These are phyloP conservation scores for Exophiala sideris DNA, from an alignment of 2,329 filamentous ascomycete genomes.

Conservation along the genomic window DNA sequence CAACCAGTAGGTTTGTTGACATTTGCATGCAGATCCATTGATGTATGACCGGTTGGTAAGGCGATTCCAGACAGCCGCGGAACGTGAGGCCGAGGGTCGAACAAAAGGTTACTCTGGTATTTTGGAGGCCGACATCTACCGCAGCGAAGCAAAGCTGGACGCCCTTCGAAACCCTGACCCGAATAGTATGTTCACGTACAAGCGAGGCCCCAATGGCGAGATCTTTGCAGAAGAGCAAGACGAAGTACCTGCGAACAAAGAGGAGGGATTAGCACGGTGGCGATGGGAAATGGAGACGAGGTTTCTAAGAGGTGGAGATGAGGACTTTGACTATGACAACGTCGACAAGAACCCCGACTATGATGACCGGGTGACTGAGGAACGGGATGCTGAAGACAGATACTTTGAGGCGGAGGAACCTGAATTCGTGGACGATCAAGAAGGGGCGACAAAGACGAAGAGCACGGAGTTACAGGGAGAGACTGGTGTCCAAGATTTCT, in stretches of 20 bases:
- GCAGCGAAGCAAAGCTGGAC: slow-evolving; percentile 71
- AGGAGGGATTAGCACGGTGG: slow-evolving; percentile 69
- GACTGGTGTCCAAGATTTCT: slow-evolving; percentile 72
- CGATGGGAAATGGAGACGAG: slow-evolving; percentile 66
- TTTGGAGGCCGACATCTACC: slow-evolving; percentile 71
- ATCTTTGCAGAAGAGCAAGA: slow-evolving; percentile 59
- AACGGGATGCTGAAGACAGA: slow-evolving; percentile 64
- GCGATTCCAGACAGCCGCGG: slow-evolving; percentile 38
- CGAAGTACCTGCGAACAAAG: slow-evolving; percentile 56
- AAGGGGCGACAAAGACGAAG: slow-evolving; percentile 23
- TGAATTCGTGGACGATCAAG: slow-evolving; percentile 51
- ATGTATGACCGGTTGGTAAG: slow-evolving; percentile 79
- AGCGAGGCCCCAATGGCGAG: slow-evolving; percentile 51
- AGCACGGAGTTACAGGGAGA: slow-evolving; percentile 48
- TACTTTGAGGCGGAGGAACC: slow-evolving; percentile 81
- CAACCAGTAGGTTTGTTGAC: slow-evolving; percentile 9
- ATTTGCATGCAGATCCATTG: slow-evolving; percentile 59
- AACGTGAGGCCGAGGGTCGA: slow-evolving; percentile 55
- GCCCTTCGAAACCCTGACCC: slow-evolving; percentile 56
- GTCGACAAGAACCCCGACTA: slow-evolving; percentile 72
- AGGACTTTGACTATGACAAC: slow-evolving; percentile 70
- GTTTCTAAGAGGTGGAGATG: slow-evolving; percentile 71
- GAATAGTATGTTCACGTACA: slow-evolving; percentile 49
- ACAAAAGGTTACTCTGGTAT: slow-evolving; percentile 74
- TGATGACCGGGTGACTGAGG: slow-evolving; percentile 62